phyloP scores from a whole-genome alignment of 805 yeast genomes.

The Teunomyces panamensis region DNA sequence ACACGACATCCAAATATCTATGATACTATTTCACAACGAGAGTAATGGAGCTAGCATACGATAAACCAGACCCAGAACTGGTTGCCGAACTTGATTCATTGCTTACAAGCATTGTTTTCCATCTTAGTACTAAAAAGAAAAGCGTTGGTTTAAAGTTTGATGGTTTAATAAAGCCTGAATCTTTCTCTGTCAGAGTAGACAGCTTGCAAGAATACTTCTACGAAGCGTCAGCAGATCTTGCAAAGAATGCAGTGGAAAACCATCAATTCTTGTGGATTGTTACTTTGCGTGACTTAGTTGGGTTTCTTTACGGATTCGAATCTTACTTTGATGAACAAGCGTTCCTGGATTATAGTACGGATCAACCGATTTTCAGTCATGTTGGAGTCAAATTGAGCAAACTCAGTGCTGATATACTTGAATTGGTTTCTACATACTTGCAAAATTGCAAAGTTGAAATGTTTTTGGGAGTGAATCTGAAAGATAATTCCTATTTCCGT shows the following conservation, averaged over 20 bases:
- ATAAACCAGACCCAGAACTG: background rate
- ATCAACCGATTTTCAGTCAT: conserved; percentile 1
- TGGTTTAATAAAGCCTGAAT: conserved; percentile 7
- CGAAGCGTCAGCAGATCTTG: conserved; percentile 12
- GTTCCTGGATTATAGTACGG: background rate
- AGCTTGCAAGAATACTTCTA: conserved; percentile 16
- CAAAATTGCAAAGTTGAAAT: background rate
- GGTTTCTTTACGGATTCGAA: background rate
- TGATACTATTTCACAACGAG: background rate
- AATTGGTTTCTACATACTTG: background rate
- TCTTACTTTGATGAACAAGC: background rate
- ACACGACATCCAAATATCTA: background rate
- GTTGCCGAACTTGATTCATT: background rate
- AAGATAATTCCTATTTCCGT: conserved; percentile 1
- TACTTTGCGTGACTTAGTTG: conserved; percentile 7
- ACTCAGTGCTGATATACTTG: conserved; percentile 6
- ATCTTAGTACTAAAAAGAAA: background rate
- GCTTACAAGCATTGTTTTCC: background rate
- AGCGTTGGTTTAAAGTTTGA: background rate
- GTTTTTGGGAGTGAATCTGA: background rate
- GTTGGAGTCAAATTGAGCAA: conserved; percentile 10
- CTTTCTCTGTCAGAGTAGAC: conserved; percentile 13
- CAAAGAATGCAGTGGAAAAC: conserved; percentile 7
- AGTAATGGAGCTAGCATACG: background rate
- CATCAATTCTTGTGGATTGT: conserved; percentile 22